Evolutionary conservation across 2,329 filamentous ascomycete species (phyloP).

Genomic region (Fusarium fracticaudum): DNA sequence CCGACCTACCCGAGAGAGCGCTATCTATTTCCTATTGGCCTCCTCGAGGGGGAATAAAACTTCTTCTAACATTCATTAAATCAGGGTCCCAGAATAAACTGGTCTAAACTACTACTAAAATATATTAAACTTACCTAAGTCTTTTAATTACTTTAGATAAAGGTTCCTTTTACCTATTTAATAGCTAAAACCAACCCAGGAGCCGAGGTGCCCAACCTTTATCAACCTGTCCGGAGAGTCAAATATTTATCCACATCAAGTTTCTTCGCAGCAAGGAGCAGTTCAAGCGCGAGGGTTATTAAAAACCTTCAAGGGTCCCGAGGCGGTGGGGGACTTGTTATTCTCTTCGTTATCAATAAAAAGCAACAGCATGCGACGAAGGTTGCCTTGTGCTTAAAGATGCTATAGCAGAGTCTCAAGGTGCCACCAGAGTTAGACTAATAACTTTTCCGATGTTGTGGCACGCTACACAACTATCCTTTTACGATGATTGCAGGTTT

Average conservation of each 20-base stretch:
- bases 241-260: background rate
- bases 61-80: background rate
- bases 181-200: background rate
- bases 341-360: background rate
- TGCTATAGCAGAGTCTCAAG: background rate
- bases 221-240: background rate
- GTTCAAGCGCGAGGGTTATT: background rate
- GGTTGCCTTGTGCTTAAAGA: background rate
- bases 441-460: background rate
- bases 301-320: background rate
- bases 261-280: background rate
- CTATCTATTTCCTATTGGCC: background rate
- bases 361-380: background rate
- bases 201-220: background rate
- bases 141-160: background rate
- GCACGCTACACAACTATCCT: background rate
- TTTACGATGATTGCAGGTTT: background rate
- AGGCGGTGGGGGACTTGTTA: background rate
- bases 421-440: background rate
- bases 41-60: background rate
- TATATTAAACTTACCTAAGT: background rate
- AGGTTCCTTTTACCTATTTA: background rate
- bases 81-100: background rate
- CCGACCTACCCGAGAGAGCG: background rate
- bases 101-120: background rate